These are phyloP conservation scores for Leavenworthia alabamica DNA, from an alignment of 345 rosid genomes.

Conservation along the genomic window DNA sequence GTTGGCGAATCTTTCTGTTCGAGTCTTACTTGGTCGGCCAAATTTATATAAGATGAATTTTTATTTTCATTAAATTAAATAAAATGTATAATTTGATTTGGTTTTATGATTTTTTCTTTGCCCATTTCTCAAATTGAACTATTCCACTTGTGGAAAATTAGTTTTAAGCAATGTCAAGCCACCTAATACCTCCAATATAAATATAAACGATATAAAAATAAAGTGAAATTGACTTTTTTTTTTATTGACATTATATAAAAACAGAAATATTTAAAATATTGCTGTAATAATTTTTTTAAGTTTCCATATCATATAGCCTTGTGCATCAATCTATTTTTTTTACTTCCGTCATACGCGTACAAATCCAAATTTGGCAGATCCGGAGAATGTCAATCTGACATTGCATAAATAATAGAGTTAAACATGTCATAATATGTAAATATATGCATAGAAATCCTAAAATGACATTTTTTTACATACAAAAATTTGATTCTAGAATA, in stretches of 20 bases:
- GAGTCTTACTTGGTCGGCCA: background rate
- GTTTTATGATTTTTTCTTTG: no score
- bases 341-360: background rate
- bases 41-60: background rate
- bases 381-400: no score
- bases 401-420: no score
- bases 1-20: conserved; percentile 12
- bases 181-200: background rate
- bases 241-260: background rate
- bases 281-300: background rate
- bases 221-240: background rate
- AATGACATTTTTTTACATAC: no score
- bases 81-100: no score
- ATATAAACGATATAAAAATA: background rate
- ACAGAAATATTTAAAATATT: background rate
- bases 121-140: no score
- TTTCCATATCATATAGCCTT: conserved; percentile 14
- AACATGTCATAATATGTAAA: no score
- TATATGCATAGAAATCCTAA: no score
- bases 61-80: no score
- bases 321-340: conserved; percentile 7
- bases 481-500: no score
- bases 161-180: conserved; percentile 7
- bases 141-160: background rate
- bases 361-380: conserved; percentile 5